Conservation (phyloP, 495 filamentous ascomycete genomes). For the Durotheca rogersii region DNA sequence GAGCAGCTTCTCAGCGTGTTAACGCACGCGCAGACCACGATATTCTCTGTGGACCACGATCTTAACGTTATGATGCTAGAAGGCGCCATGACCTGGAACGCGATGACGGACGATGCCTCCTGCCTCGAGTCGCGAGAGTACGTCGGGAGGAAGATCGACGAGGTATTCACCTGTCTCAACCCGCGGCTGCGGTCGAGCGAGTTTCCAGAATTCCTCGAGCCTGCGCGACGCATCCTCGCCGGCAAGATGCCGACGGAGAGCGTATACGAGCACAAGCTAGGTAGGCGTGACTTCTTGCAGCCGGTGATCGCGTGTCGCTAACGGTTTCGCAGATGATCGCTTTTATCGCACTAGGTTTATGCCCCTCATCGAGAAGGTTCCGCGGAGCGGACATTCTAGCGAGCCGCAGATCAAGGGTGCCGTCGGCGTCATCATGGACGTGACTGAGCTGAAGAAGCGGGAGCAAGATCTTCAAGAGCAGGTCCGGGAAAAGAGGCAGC, state of each 20-base stretch:
- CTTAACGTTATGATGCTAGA: constrained; percentile 62
- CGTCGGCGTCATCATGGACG: constrained; percentile 68
- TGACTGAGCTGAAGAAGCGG: constrained; percentile 62
- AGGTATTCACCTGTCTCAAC: constrained; percentile 52
- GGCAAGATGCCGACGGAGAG: constrained; percentile 51
- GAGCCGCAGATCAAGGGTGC: constrained; percentile 59
- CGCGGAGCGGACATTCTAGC: constrained; percentile 45
- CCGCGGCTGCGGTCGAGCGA: constrained; percentile 38
- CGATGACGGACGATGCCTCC: constrained; percentile 20
- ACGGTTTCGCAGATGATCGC: constrained; percentile 42
- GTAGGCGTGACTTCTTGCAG: constrained; percentile 21
- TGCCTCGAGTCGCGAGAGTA: constrained; percentile 34
- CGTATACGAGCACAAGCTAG: constrained; percentile 51
- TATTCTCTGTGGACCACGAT: constrained; percentile 64
- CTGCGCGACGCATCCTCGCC: constrained; percentile 59
- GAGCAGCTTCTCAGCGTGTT: constrained; percentile 68
- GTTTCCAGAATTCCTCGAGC: constrained; percentile 46
- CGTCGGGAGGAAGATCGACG: constrained; percentile 60
- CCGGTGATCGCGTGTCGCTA: constrained; percentile 14
- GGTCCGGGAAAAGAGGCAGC: constrained; percentile 60
- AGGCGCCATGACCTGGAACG: constrained; percentile 58
- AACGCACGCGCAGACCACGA: constrained; percentile 63
- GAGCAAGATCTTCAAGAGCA: constrained; percentile 58
- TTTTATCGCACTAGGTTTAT: constrained; percentile 68
- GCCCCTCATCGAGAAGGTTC: constrained; percentile 55